Evolutionary conservation across 2,329 filamentous ascomycete genomes (phyloP).

Genomic region (Colletotrichum ledebouriae): DNA sequence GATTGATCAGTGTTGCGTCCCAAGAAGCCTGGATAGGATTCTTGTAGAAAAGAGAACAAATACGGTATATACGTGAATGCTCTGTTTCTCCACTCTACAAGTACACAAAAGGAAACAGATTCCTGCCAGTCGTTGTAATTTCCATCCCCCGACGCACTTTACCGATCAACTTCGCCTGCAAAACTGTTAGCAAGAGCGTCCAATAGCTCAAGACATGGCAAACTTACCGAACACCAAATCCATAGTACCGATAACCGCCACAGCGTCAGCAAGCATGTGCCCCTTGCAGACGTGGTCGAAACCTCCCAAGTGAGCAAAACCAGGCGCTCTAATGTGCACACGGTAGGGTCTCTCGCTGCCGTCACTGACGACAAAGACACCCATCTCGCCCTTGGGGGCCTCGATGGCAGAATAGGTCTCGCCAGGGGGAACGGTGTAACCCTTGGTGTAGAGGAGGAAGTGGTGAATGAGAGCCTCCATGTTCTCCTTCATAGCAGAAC

Average conservation of each 20-base stretch:
- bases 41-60: constrained; percentile 42
- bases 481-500: constrained; percentile 99
- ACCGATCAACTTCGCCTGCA: constrained; percentile 73
- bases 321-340: constrained; percentile 96
- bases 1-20: background rate
- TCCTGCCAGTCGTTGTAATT: constrained; percentile 37
- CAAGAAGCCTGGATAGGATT: constrained; percentile 16
- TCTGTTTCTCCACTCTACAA: constrained; percentile 46
- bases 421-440: constrained; percentile 94
- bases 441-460: constrained; percentile 98
- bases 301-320: constrained; percentile 93
- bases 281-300: constrained; percentile 95
- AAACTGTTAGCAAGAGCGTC: constrained; percentile 50
- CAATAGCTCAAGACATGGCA: background rate
- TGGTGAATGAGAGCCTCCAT: constrained; percentile 99
- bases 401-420: constrained; percentile 99
- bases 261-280: constrained; percentile 94
- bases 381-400: constrained; percentile 99
- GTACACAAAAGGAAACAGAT: constrained; percentile 45
- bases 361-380: constrained; percentile 95
- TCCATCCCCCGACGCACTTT: constrained; percentile 47
- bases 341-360: constrained; percentile 96
- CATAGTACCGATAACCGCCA: constrained; percentile 94
- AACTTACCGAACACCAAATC: constrained; percentile 87
- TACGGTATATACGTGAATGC: constrained; percentile 46